phyloP scores from a whole-genome alignment of 163 green algal genomes.

The Scenedesmus sp. region DNA sequence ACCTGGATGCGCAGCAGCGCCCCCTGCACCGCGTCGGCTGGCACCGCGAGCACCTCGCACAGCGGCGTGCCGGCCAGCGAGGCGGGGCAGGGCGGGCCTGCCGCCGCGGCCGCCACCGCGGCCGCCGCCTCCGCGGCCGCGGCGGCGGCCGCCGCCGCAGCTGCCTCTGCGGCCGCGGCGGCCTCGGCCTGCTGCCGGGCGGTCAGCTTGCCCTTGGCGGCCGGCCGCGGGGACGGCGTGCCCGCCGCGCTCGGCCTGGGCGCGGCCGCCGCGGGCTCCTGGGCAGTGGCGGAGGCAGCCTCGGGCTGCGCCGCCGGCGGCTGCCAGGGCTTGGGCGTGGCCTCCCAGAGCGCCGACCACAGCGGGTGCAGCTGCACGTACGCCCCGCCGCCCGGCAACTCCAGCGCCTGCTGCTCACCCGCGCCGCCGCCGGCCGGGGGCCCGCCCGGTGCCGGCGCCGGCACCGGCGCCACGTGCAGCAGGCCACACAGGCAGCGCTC shows the following conservation, averaged over 20 bases:
- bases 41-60: constrained; percentile 44
- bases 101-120: constrained; percentile 23
- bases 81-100: constrained; percentile 15
- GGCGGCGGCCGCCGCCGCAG: constrained; percentile 25
- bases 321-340: constrained; percentile 1
- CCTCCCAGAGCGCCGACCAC: constrained; percentile 3
- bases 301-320: no score
- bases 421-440: no score
- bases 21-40: constrained; percentile 32
- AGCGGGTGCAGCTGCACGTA: constrained; percentile 2
- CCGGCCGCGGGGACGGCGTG: no score
- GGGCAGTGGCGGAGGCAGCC: no score
- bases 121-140: constrained; percentile 27
- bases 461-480: constrained; percentile 44
- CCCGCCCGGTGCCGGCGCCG: no score
- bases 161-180: constrained; percentile 31
- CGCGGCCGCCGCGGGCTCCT: no score
- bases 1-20: constrained; percentile 54
- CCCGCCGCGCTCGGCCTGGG: no score
- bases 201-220: neutral
- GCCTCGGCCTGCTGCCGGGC: constrained; percentile 24
- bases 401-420: constrained; percentile 15
- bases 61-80: constrained; percentile 9
- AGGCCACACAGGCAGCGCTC: constrained; percentile 43
- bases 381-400: neutral